Conservation (phyloP, 345 rosid species). For the Durio zibethinus region DNA sequence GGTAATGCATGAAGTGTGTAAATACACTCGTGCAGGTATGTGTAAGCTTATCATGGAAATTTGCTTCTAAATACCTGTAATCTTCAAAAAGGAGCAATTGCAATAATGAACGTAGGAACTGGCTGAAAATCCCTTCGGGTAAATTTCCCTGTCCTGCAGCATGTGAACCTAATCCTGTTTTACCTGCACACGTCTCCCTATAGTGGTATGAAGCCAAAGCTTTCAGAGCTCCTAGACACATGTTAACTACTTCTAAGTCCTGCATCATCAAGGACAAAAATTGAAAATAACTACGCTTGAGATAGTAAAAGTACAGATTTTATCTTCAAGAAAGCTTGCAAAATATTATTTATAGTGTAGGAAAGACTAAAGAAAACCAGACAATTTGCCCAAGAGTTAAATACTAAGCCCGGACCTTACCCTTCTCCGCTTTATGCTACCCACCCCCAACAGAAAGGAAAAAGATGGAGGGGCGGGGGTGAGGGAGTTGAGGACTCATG, state of each 20-base stretch:
- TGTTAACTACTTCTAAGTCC: conserved; percentile 82
- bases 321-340: neutral
- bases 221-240: conserved; percentile 85
- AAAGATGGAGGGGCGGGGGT: neutral
- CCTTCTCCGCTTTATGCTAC: neutral
- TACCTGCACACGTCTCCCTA: conserved; percentile 64
- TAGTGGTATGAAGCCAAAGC: conserved; percentile 91
- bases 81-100: conserved; percentile 90
- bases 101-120: conserved; percentile 64
- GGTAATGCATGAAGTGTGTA: neutral
- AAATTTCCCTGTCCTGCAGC: conserved; percentile 56
- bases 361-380: neutral
- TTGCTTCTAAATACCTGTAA: conserved; percentile 55
- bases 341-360: neutral
- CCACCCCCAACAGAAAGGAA: neutral
- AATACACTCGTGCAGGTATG: neutral
- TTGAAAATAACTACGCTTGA: conserved; percentile 6
- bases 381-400: neutral
- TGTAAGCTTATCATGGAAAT: neutral
- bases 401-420: neutral
- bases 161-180: conserved; percentile 64
- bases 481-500: neutral
- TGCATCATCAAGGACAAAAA: conserved; percentile 21
- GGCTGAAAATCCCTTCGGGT: conserved; percentile 67
- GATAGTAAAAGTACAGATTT: neutral